Base-by-base conservation (phyloP, 192 early-diverging fungal species). In the Backusella morwellensis region DNA sequence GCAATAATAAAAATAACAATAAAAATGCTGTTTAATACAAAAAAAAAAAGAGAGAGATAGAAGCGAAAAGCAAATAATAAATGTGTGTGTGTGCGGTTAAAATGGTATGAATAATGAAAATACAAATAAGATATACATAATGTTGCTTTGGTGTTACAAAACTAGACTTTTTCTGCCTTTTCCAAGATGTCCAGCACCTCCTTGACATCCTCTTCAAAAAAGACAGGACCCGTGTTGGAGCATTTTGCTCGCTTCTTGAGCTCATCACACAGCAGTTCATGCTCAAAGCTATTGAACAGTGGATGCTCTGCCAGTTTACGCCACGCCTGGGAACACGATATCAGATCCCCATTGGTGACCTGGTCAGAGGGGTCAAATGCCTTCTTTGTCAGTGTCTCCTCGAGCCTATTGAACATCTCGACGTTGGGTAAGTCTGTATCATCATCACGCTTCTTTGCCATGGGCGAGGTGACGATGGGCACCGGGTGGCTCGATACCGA, bases 171-270 rank as follows among this genome's bases (percentile, higher is more conserved):
- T 26, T 59, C 54, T 12, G 54, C 21, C 17, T 69, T 14, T 32
- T 77, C 76, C 54, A 77, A 47, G 1, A 59, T 70, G 1, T 73
- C 44, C 21, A 82, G 6, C 0, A 82, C 73, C 66, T 72, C 59
- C 11, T 78, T 35, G 6, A 82, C 23, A 52, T 82, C 80, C 34
- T 87, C 81, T 66, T 85, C 83, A 52, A 79, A 75, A 76, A 90
- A 85, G 0, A 88, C 84, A 6, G 89, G 87, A 1, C 89, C 89
- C 70, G 83, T 73, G 26, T 82, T 84, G 35, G 89, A 88, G 70
- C 89, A 90, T 78, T 86, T 90, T 11, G 89, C 87, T 66, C 84
- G 87, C 9, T 81, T 59, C 66, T 88, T 87, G 19, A 88, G 44
- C 44, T 86, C 81, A 66, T 72, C 47, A 35, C 85, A 88, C 0